Evolutionary conservation across 1,139 yeast species (phyloP), one percentile per base, ranked within the genome.

Genomic region (Debaryomyces psychrophilus): DNA sequence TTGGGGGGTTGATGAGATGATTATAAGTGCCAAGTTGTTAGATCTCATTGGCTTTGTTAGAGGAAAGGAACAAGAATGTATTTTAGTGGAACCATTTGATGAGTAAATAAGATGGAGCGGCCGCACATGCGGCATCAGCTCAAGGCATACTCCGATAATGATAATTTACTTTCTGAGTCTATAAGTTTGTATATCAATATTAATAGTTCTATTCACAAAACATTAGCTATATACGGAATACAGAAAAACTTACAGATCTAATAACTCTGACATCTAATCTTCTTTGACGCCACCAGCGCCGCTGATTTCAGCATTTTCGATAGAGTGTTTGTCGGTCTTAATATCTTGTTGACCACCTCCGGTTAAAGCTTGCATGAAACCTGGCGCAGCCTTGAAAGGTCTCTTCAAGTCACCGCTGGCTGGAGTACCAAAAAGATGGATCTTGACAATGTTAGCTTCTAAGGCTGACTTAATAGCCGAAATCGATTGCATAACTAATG

Each of bases 391-490:
- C 79, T 90, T 89, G 85, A 95, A 93, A 37, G 99, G 99, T 77
- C 99, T 87, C 82, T 90, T 89, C 71, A 90, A 83, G 61, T 89
- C 97, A 58, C 98, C 98, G 46, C 81, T 60, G 35, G 98, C 95
- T 37, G 95, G 82, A 61, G 80, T 73, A 57, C 93, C 93, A 63
- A 87, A 89, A 51, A 93, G 64, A 67, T 93, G 97, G 67, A 95
- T 89, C 78, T 89, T 85, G 61, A 92, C 96, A 60, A 90, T 85
- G 74, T 92, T 92, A 60, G 89, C 77, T 75, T 95, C 99, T 53
- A 90, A 74, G 44, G 96, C 97, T 57, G 87, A 74, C 81, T 93
- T 93, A 60, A 95, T 76, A 44, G 97, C 93, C 46, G 95, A 82
- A 59, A 95, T 80, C 52, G 93, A 85, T 77, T 93, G 99, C 90